Evolutionary conservation across 495 filamentous ascomycete genomes (phyloP).

Genomic region (Aspergillus campestris): DNA sequence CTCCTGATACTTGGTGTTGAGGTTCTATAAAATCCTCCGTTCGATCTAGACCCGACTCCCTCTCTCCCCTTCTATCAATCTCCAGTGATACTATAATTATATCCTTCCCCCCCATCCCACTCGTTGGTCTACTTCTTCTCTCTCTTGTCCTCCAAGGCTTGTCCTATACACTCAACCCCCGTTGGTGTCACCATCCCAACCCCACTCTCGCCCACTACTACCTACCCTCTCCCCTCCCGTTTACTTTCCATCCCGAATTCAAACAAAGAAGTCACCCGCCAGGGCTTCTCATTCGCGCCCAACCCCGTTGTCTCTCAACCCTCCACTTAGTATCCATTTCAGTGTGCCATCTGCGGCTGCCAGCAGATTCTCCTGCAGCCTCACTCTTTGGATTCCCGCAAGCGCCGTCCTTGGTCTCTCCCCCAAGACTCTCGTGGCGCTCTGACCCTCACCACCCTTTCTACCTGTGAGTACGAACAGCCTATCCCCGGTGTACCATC

Average conservation of each 20-base stretch:
- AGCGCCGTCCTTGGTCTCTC: neutral
- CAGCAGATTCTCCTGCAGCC: slow-evolving; percentile 5
- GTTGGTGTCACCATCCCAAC: slow-evolving; percentile 11
- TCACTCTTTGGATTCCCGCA: slow-evolving; percentile 1
- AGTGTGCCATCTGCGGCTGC: slow-evolving; percentile 2
- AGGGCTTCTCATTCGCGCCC: too few species aligned
- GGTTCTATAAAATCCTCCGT: too few species aligned
- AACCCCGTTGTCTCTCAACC: too few species aligned
- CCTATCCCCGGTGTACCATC: too few species aligned
- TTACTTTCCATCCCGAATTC: neutral
- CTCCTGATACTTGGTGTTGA: neutral
- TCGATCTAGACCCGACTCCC: neutral
- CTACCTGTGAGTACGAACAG: too few species aligned
- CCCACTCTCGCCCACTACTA: neutral
- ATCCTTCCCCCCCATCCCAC: too few species aligned
- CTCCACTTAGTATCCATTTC: neutral
- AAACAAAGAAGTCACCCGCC: too few species aligned
- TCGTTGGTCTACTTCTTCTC: too few species aligned
- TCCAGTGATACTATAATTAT: too few species aligned
- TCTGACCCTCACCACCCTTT: neutral
- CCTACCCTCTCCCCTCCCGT: neutral
- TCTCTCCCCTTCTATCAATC: neutral
- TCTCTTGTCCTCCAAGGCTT: neutral
- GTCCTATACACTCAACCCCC: neutral
- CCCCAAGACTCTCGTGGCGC: slow-evolving; percentile 1